Evolutionary conservation across 2,329 filamentous ascomycete species (phyloP), one percentile per base, ranked within the genome.

Genomic region (Hymenoscyphus repandus): DNA sequence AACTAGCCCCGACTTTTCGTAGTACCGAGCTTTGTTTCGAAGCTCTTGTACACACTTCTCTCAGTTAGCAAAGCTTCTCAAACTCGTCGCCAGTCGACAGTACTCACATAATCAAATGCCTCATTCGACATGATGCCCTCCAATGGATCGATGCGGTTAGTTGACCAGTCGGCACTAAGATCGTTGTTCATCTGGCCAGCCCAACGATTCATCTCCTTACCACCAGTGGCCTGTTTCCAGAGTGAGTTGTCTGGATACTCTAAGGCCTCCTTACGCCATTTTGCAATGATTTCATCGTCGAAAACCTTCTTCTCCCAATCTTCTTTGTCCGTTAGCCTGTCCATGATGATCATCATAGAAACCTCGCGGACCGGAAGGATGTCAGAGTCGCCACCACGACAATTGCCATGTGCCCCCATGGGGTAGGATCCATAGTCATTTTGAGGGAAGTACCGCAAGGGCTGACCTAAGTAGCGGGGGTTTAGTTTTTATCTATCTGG

Each of bases 281-380:
- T 48, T 5, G 43, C 48, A 11, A 53, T 40, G 22, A 60, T 61
- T n/a, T 45, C 37, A 15, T 58, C 45, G 45, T 58, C 52, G 9
- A 56, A 51, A n/a, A 56, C 38, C 5, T 51, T 40, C 1, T 10
- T 32, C 12, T 54, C 27, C 60, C 58, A 62, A 11, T 53, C 43
- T 12, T 38, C 42, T 32, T 59, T 59, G 18, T 62, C 56, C 6
- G 52, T 61, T 10, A 61, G 27, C 20, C 36, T 31, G 37, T 59
- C 52, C 50, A 61, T 60, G 10, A 60, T 43, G 3, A 15, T 13
- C 20, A 62, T 13, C 57, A 62, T 62, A 9, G 50, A 48, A 7
- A 59, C 15, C 47, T 62, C 58, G 13, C 58, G 50, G 9, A 48
- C 38, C 20, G 30, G 37, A 9, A 48, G 22, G 22, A 27, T 7